Base-by-base conservation (phyloP, 768 basidiomycete genomes). In the Kondoa malvinella region DNA sequence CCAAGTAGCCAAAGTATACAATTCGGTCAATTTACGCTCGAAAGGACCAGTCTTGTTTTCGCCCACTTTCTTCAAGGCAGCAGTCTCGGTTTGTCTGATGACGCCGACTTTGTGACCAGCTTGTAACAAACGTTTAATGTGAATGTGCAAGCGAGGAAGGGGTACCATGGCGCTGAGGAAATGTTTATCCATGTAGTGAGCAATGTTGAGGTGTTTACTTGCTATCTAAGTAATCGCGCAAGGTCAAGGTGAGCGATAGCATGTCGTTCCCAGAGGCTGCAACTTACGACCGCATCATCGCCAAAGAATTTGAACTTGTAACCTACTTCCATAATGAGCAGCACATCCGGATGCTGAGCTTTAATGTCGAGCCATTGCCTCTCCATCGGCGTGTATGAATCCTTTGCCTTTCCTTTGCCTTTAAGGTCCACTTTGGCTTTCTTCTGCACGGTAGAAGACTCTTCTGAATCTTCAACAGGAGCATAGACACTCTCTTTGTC, bases 101-200 rank as follows among this genome's bases (percentile, higher is more conserved):
- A 92, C 82, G 1, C 91, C 90, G 40, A 91, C 89, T 76, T 87
- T 86, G 75, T 89, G 80, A 0, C 89, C 90, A 68, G 83, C 82
- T 2, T 26, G 40, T 4, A 30, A 56, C 29, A 31, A 70, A 61
- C 71, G 57, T n/a, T 66, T 64, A 50, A 73, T 66, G 33, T 73
- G 74, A 25, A 76, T 62, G 26, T 70, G 68, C 34, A 72, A 56
- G 16, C 72, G 66, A 86, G 90, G 80, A 83, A 87, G 78, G 0
- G 90, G 89, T 67, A 92, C 83, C 33, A 84, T 86, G 0, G 88
- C 89, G 0, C 83, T 83, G 29, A 84, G 73, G 71, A 91, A 85
- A 75, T 90, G 89, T 30, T 87, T 82, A 68, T 85, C 82, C 50
- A 74, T 78, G 72, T 83, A 89, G 70, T 84, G 84, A 2, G 86